Evolutionary conservation across 371 early-diverging fungal genomes (phyloP), one percentile per base, ranked within the genome.

Genomic region (Syncephalastrum contaminatum): DNA sequence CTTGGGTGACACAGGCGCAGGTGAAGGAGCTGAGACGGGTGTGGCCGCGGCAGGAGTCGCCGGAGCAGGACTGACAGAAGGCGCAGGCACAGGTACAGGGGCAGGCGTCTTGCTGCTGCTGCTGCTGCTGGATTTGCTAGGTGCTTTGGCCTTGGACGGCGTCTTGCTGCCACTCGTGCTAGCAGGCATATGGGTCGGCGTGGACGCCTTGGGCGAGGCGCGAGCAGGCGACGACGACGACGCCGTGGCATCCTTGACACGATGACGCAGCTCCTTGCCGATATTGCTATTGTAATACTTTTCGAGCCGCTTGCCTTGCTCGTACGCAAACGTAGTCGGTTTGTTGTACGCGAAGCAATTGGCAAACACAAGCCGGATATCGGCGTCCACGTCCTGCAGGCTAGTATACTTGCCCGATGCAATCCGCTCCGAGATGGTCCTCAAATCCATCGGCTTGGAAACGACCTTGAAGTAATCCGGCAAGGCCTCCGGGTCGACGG

Each of bases 371-470:
- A 83, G 64, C 13, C 75, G 64, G 14, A 90, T 72, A 59, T 89
- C 90, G 3, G 70, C 73, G 36, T 81, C 80, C 41, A 88, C 73
- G 12, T 71, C 73, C 18, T 69, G 67, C 43, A 81, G 49, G 1
- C 49, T 58, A 0, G 70, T 51, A 55, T 90, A 89, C 51, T 65
- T 60, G 13, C 76, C 74, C 10, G 60, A 55, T 18, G 92, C 94
- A 0, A 99, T 62, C 53, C 88, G 91, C 49, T 82, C 80, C 59
- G 80, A 83, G 44, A 99, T 89, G 0, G 99, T 99, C 19, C 87
- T 81, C 21, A 98, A 58, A 66, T 99, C 99, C 97, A 99, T 99
- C 7, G 99, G 99, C 36, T 85, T 61, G 56, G 89, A 94, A 62
- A 99, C 84, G 30, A 95, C 78, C 0, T 81, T 73, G 8, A 72